Conservation (phyloP, 768 basidiomycete species). For the Postia placenta region DNA sequence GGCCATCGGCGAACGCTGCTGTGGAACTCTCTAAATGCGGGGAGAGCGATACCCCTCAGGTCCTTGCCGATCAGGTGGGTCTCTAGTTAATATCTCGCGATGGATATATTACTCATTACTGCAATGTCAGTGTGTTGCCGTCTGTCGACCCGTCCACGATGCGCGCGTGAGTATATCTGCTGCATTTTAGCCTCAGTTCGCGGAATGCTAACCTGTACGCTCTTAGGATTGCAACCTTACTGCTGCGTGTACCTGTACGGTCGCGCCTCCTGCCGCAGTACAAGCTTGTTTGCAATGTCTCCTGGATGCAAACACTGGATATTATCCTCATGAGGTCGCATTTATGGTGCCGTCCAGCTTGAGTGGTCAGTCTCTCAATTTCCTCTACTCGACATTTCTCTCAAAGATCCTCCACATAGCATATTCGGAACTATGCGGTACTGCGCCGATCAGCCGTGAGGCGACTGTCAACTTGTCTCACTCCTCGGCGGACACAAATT, state of each 20-base stretch:
- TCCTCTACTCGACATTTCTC: not conserved
- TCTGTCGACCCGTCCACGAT: not conserved
- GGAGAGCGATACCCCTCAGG: not conserved
- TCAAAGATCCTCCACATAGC: not conserved
- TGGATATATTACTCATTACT: not conserved
- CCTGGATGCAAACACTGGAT: not conserved
- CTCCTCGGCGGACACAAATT: not conserved
- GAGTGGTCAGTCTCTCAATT: not conserved
- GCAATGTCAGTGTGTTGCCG: not conserved
- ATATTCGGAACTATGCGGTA: not conserved
- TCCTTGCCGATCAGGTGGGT: not conserved
- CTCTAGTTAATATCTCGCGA: not conserved
- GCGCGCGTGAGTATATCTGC: not conserved
- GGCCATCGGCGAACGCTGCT: not conserved
- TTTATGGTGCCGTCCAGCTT: not conserved
- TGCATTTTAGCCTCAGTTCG: not conserved
- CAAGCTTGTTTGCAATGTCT: slow-evolving; percentile 1
- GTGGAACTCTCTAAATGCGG: not conserved
- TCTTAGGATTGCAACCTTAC: not conserved
- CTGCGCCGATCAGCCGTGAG: not conserved
- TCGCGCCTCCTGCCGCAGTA: not conserved
- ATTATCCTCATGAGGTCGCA: not conserved
- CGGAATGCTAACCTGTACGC: not conserved
- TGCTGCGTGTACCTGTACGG: not conserved
- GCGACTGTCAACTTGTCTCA: not conserved